Base-by-base conservation (phyloP, 2,329 filamentous ascomycete genomes). In the Sclerotinia spermophila region DNA sequence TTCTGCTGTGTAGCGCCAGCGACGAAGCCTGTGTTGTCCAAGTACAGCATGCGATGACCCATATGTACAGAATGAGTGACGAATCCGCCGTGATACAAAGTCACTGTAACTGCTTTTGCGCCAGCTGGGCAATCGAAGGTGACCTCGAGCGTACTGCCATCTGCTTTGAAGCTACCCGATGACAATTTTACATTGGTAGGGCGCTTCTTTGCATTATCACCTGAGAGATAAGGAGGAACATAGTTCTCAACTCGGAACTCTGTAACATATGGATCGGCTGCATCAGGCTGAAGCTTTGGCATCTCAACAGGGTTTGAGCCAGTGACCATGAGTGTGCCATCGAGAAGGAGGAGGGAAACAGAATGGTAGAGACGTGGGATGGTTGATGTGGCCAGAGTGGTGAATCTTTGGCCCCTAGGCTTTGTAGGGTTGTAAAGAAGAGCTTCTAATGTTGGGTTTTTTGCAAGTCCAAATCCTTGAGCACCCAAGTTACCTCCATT, bases 191-290 rank as follows among this genome's bases (percentile, higher is more conserved):
- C 80, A 61, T 82, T 79, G 4, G 80, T 82, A 5, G 87, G 86
- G 61, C 86, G 82, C 62, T 77, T 81, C 40, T 79, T 78, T 2
- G 81, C 82, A 64, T 85, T 85, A 55, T 81, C 82, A 21, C 85
- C 86, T 61, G 82, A 80, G 27, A 89, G 83, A 75, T 90, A 90
- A 4, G 86, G 86, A 55, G 87, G 87, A 40, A 85, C 86, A 77
- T 87, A 89, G 69, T 84, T 85, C 77, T 90, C 87, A 58, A 89
- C 86, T 48, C 86, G 84, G 80, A 88, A 89, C 72, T 90, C 87
- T 1, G 86, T 89, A 27, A 84, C 81, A 77, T 82, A 89, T 15
- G 84, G 84, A 71, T 85, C 78, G 68, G 82, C 75, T 0, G 81
- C 78, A 68, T 82, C 79, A 13, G 84, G 74, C 21, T 79, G 75